These are phyloP conservation scores for Polyrhizophydium stewartii DNA, from an alignment of 371 early-diverging fungal genomes.

Conservation along the genomic window DNA sequence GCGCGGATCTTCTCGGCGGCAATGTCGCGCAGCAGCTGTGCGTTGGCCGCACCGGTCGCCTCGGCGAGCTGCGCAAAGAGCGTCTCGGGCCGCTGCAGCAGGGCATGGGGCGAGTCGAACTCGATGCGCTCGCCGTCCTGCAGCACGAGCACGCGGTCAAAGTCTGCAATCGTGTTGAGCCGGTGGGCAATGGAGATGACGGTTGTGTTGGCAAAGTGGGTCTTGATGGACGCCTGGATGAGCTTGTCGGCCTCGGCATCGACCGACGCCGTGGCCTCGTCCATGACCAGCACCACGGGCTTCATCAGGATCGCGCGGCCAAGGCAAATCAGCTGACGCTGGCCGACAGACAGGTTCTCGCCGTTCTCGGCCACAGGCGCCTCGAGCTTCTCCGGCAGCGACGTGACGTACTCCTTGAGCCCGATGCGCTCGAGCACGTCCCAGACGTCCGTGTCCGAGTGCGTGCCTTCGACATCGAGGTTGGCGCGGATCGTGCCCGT, in stretches of 20 bases:
- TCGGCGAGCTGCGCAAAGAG: constrained; percentile 25
- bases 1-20: constrained; percentile 24
- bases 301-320: constrained; percentile 30
- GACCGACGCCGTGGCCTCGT: constrained; percentile 78
- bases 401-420: constrained; percentile 24
- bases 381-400: constrained; percentile 27
- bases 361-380: constrained; percentile 29
- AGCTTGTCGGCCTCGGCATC: constrained; percentile 74
- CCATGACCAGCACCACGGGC: constrained; percentile 42
- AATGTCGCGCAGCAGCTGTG: constrained; percentile 7
- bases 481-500: constrained; percentile 62
- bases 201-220: constrained; percentile 43
- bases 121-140: constrained; percentile 9
- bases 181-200: constrained; percentile 70
- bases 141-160: constrained; percentile 16
- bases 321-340: constrained; percentile 49
- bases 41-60: constrained; percentile 40
- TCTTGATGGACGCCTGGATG: constrained; percentile 35
- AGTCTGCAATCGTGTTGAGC: constrained; percentile 11
- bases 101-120: constrained; percentile 11
- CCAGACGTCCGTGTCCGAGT: constrained; percentile 41
- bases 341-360: constrained; percentile 77
- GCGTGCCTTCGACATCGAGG: constrained; percentile 10
- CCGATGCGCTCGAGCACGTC: constrained; percentile 31
- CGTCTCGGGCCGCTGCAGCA: constrained; percentile 1